phyloP scores from a whole-genome alignment of 225 moss, liverwort and hornwort species.

The Climacium dendroides region DNA sequence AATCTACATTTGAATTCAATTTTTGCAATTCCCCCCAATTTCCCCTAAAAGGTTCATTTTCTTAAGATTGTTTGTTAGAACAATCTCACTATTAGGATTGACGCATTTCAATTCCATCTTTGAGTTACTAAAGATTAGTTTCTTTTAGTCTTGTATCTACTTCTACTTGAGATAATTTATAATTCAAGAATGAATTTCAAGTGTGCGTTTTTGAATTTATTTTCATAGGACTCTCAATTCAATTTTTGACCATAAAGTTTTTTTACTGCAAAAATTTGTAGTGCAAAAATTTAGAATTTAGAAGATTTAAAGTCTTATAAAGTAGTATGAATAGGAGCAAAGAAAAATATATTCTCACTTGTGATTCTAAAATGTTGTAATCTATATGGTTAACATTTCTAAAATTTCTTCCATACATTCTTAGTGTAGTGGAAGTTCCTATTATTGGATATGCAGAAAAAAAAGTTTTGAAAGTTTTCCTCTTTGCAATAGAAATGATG shows the following conservation, averaged over 20 bases:
- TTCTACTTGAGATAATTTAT: neutral
- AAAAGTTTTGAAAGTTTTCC: neutral
- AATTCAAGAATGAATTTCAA: neutral
- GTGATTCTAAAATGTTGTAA: neutral
- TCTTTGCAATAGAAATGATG: neutral
- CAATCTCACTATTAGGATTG: neutral
- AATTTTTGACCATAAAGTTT: neutral
- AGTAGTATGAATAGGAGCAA: rapidly evolving
- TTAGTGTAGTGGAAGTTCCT: neutral
- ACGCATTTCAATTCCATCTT: neutral
- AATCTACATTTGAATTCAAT: neutral
- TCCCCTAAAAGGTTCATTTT: rapidly evolving
- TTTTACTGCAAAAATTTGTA: too few species aligned
- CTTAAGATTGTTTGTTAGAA: neutral
- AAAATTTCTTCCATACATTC: neutral
- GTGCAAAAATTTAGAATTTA: neutral
- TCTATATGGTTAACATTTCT: neutral
- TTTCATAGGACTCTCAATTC: neutral
- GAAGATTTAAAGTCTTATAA: neutral
- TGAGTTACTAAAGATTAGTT: rapidly evolving
- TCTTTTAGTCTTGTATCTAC: neutral
- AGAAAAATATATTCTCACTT: neutral
- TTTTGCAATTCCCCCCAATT: neutral
- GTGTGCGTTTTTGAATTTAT: neutral
- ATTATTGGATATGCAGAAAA: neutral